These are phyloP conservation scores for Oldenlandia corymbosa DNA, from an alignment of 257 asterid genomes.

Conservation along the genomic window DNA sequence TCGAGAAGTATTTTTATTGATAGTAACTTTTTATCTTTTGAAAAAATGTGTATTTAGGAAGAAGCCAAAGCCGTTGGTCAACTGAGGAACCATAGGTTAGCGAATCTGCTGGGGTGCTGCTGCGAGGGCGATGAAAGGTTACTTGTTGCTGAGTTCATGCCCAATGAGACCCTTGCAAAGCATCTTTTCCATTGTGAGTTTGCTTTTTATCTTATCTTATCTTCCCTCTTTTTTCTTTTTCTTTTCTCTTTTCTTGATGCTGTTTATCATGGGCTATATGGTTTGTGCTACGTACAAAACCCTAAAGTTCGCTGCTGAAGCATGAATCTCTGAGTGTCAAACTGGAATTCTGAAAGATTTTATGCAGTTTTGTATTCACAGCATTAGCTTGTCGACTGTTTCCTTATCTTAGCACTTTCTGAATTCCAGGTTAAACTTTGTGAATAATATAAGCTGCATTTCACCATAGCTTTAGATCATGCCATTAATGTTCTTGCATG, in stretches of 20 bases:
- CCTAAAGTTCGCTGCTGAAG: neutral
- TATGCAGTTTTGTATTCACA: neutral
- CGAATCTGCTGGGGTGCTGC: slow-evolving; percentile 91
- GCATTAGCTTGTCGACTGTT: neutral
- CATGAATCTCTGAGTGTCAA: neutral
- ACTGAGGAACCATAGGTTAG: slow-evolving; percentile 72
- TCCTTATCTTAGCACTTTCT: neutral
- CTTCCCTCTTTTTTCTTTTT: neutral
- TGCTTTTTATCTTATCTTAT: neutral
- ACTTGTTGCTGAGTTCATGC: slow-evolving; percentile 94
- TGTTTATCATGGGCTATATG: neutral
- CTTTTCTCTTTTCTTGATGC: no score
- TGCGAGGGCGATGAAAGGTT: slow-evolving; percentile 96
- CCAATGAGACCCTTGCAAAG: slow-evolving; percentile 92
- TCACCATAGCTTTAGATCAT: neutral
- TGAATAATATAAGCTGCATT: neutral
- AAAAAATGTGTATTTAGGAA: slow-evolving; percentile 51
- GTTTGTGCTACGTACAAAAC: neutral
- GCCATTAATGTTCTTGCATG: neutral
- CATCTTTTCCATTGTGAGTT: slow-evolving; percentile 93
- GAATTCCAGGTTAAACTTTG: no score
- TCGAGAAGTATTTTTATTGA: neutral
- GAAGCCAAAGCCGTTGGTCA: slow-evolving; percentile 94
- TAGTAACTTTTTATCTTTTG: slow-evolving; percentile 11
- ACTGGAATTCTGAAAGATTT: neutral